Base-by-base conservation (phyloP, 148 eudicot genomes). In the Pouteria glomerata region DNA sequence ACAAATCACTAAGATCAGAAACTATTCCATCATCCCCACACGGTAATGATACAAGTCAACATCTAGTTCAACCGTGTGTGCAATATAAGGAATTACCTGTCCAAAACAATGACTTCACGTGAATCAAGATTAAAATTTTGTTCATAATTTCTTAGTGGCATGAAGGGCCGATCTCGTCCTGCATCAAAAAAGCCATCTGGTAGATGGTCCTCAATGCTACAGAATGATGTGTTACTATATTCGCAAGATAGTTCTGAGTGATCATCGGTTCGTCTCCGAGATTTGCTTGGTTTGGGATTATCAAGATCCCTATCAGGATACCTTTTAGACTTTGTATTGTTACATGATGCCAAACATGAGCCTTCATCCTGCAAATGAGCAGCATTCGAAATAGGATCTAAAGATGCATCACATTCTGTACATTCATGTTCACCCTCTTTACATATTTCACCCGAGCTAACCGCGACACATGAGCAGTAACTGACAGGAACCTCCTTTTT, bases 101-200 rank as follows among this genome's bases (percentile, higher is more conserved):
- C 97, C 41, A 95, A 74, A 62, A 95, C 80, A 82, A 95, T 88
- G 35, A 95, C 96, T 82, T 95, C 98, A 72, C 98, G 98, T 1
- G 97, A 86, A 74, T 82, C 77, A 35, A 85, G 77, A 62, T 86
- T 85, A 66, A 85, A 74, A 64, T 47, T 82, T 69, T 82, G 76
- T 78, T 91, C 96, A 74, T 95, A 91, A 51, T 77, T 83, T 59
- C 59, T 57, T n/a, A 91, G 83, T 21, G 90, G 79, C 92, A 86
- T 81, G 68, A 95, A 95, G 37, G 98, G 98, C 16, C 97, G 88
- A 81, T 91, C 96, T 48, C 98, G 85, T 30, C 98, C 98, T n/a
- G 97, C 98, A 83, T 95, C 98, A 88, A 88, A 95, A 77, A 95
- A 95, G 24, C 98, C 98, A 82, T 95, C 98, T 30, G 91, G 86